phyloP scores from a whole-genome alignment of 805 yeast genomes.

The Candida ficus region DNA sequence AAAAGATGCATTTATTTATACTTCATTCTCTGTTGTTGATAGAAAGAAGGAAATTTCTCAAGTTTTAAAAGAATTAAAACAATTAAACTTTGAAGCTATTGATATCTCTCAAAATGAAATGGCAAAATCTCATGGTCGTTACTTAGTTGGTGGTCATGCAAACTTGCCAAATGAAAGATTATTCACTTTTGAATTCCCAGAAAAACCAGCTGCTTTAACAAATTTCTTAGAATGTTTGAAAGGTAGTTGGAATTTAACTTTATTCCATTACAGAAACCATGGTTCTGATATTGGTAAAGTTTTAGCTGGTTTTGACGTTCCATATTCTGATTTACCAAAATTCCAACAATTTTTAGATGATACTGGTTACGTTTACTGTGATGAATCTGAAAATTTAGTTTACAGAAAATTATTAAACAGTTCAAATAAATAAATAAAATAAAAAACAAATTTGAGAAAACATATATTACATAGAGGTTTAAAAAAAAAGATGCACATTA shows the following conservation, averaged over 20 bases:
- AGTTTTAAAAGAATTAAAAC: constrained; percentile 53
- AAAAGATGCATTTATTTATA: constrained; percentile 69
- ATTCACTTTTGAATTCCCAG: constrained; percentile 90
- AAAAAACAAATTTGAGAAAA: neutral
- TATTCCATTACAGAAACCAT: constrained; percentile 95
- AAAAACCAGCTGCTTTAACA: constrained; percentile 90
- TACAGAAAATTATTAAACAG: constrained; percentile 67
- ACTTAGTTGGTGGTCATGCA: constrained; percentile 90
- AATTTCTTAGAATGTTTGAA: constrained; percentile 70
- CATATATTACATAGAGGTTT: neutral
- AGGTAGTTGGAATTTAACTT: constrained; percentile 83
- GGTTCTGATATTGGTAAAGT: constrained; percentile 95
- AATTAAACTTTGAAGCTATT: constrained; percentile 63
- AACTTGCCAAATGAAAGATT: constrained; percentile 69
- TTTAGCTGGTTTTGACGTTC: constrained; percentile 84
- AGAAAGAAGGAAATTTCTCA: constrained; percentile 66
- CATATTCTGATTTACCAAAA: constrained; percentile 58
- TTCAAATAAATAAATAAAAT: constrained; percentile 1
- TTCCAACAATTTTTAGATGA: constrained; percentile 64
- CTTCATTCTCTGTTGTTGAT: constrained; percentile 81
- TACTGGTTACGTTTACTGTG: constrained; percentile 71
- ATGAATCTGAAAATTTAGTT: constrained; percentile 84
- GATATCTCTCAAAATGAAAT: constrained; percentile 91
- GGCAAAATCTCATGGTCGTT: constrained; percentile 95
- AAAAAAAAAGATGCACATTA: no score